phyloP scores from a whole-genome alignment of 768 basidiomycete species.

The Pulveroboletus frians region DNA sequence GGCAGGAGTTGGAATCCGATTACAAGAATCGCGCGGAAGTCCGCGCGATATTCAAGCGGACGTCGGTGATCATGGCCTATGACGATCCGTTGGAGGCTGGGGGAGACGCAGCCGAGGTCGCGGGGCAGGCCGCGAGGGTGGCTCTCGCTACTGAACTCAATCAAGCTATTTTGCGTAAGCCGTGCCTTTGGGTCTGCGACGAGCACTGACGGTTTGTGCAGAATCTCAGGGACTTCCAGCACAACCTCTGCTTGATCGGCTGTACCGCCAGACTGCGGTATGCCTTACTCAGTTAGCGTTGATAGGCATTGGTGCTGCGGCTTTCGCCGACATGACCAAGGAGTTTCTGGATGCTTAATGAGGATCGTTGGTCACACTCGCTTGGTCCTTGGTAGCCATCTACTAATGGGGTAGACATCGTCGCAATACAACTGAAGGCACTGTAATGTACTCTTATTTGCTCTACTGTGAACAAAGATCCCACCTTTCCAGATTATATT shows the following conservation, averaged over 20 bases:
- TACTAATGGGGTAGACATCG: background rate
- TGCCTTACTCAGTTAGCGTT: conserved; percentile 68
- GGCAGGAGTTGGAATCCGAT: conserved; percentile 62
- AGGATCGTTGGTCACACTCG: background rate
- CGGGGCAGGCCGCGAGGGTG: conserved; percentile 60
- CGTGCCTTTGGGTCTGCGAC: background rate
- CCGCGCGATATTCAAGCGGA: conserved; percentile 61
- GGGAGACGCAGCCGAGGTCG: conserved; percentile 61
- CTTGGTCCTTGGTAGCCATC: background rate
- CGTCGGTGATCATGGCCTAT: conserved; percentile 77
- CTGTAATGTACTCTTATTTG: conserved; percentile 14
- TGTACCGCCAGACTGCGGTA: conserved; percentile 71
- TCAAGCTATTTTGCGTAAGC: conserved; percentile 74
- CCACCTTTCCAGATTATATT: conserved; percentile 8
- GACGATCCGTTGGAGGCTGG: conserved; percentile 66
- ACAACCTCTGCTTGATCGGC: conserved; percentile 64
- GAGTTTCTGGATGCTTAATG: conserved; percentile 57
- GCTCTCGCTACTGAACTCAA: conserved; percentile 73
- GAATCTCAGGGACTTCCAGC: conserved; percentile 75
- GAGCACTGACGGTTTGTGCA: conserved; percentile 26
- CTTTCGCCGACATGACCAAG: conserved; percentile 73
- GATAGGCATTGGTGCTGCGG: conserved; percentile 68
- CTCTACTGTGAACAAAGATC: conserved; percentile 8
- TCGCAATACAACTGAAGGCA: conserved; percentile 2
- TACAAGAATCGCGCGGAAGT: conserved; percentile 64